phyloP scores from a whole-genome alignment of 345 rosid species.

The Ceriops zippeliana region DNA sequence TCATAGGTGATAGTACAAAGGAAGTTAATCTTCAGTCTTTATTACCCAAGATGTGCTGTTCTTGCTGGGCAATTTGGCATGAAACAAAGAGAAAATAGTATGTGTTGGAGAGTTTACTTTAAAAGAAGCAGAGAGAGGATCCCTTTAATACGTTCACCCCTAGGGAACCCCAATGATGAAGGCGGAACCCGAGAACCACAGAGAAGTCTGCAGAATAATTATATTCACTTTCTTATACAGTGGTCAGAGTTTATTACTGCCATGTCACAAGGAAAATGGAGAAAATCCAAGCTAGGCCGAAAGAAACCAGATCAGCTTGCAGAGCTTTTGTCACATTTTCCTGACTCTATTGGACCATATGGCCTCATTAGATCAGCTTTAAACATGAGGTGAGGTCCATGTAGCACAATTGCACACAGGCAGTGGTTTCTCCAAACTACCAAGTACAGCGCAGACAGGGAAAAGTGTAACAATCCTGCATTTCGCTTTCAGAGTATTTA shows the following conservation, averaged over 20 bases:
- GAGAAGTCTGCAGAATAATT: neutral
- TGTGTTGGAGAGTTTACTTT: too few relatives aligned
- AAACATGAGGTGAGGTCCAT: conserved; percentile 3
- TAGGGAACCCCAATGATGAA: neutral
- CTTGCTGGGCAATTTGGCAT: too few relatives aligned
- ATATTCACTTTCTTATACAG: too few relatives aligned
- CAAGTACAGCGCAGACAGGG: neutral
- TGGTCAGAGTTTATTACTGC: neutral
- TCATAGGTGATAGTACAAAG: too few relatives aligned
- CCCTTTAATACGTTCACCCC: too few relatives aligned
- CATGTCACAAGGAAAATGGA: neutral
- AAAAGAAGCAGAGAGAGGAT: too few relatives aligned
- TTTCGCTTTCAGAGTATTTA: conserved; percentile 14
- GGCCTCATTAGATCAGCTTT: conserved; percentile 5
- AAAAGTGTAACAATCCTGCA: conserved; percentile 2
- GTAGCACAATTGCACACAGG: neutral
- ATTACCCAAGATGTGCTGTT: too few relatives aligned
- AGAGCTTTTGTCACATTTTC: neutral
- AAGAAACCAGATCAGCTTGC: neutral
- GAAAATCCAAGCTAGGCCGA: conserved; percentile 8
- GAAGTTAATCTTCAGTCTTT: too few relatives aligned
- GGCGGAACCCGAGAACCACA: neutral
- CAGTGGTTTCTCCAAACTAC: neutral
- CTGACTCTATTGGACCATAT: neutral
- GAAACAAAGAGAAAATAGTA: too few relatives aligned